Base-by-base conservation (phyloP, 352 stramenopile genomes). In the Globisporangium iwayamae region DNA sequence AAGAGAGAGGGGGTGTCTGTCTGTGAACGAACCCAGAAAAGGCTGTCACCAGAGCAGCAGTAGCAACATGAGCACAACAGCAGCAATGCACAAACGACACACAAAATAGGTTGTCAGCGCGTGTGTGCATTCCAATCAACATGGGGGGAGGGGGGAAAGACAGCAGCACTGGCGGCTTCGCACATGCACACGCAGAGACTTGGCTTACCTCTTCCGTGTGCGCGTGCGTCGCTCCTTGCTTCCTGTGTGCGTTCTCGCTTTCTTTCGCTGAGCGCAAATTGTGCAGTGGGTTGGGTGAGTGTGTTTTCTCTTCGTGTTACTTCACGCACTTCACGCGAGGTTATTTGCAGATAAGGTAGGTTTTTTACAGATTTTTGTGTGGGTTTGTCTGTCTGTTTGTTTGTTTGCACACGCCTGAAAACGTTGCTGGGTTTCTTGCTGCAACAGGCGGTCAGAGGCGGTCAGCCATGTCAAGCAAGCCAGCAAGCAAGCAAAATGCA, bases 191-290 rank as follows among this genome's bases (percentile, higher is more conserved):
- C 30, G 32, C 32, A 8, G 4, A 36, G 32, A 36, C 32, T 36
- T 13, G 25, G 20, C 51, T 57, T 22, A 57, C 51, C 51, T 57
- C 51, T 25, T 57, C 20, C 28, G 43, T 30, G 51, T 9, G 43
- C 18, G 39, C 39, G 39, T 46, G 39, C 16, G 28, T 56, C 50
- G 50, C 50, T 56, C 28, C 50, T 38, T 57, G 16, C 43, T 48
- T 36, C 32, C 32, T 36, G 32, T 36, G 32, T 36, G 43, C 43
- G 51, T 57, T 43, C 30, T 41, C 54, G 54, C 34, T 60, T 48
- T 50, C 54, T 60, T 60, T 60, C 54, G 54, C 54, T 25, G 34
- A 20, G 54, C 38, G 53, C 53, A 59, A 30, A 46, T 32, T 50
- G 54, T 22, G 54, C 54, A 36, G 39, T 36, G 22, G n/a, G 38